Evolutionary conservation across 805 yeast genomes (phyloP).

Genomic region (Zygoascus flipseniorum): DNA sequence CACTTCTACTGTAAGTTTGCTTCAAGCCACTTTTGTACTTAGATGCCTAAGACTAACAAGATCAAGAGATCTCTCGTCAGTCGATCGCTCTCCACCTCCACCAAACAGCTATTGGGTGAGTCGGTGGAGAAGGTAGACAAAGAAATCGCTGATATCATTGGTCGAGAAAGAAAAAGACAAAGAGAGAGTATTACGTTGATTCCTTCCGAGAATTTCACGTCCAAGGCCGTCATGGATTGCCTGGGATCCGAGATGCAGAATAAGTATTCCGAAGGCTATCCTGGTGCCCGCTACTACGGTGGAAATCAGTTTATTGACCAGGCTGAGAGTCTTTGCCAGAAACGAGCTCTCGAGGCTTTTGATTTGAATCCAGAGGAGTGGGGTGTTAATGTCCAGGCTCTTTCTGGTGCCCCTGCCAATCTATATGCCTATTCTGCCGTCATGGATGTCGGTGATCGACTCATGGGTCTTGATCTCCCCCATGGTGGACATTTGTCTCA

Average conservation of each 20-base stretch:
- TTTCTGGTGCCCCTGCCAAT: constrained; percentile 96
- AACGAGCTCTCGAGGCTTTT: constrained; percentile 83
- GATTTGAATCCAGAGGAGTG: constrained; percentile 66
- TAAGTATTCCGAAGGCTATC: constrained; percentile 97
- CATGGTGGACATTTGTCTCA: constrained; percentile 98
- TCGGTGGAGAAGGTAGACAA: constrained; percentile 45
- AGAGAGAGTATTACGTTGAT: constrained; percentile 85
- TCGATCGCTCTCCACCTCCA: background rate
- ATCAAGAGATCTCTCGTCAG: background rate
- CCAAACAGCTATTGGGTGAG: constrained; percentile 10
- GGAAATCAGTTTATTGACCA: constrained; percentile 93
- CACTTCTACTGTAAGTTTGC: background rate
- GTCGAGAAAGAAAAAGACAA: constrained; percentile 75
- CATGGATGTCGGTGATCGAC: constrained; percentile 80
- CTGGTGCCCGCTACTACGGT: constrained; percentile 96
- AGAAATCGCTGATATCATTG: constrained; percentile 72
- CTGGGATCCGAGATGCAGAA: constrained; percentile 95
- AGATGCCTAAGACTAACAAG: background rate
- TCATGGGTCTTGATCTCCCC: constrained; percentile 96
- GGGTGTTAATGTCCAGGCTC: constrained; percentile 97
- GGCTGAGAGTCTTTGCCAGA: constrained; percentile 84
- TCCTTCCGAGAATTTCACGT: constrained; percentile 94
- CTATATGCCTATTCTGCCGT: constrained; percentile 86
- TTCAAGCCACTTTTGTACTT: background rate
- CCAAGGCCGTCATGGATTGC: constrained; percentile 88